A percentile compares a stretch with the other conserved stretches of the same genome.
These are phyloP conservation scores for Garcia nutans DNA, from an alignment of 345 rosid species.

Conservation along the genomic window DNA sequence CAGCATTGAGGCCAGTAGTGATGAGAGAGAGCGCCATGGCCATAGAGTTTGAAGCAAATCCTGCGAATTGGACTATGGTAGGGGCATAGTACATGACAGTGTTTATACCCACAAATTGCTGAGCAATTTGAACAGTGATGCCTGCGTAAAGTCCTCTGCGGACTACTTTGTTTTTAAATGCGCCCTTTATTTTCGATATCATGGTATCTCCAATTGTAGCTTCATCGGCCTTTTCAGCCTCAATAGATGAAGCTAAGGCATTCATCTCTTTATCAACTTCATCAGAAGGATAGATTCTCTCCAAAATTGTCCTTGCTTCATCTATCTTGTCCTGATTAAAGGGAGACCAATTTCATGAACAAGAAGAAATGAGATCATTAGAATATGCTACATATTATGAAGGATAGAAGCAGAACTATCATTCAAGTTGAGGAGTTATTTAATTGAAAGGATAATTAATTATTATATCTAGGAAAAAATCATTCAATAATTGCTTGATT, in stretches of 20 bases:
- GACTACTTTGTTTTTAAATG: conserved; percentile 41
- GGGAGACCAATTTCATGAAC: too few relatives aligned
- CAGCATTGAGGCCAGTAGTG: conserved; percentile 77
- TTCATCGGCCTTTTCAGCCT: conserved; percentile 58
- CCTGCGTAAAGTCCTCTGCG: conserved; percentile 84
- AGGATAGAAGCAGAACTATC: not conserved
- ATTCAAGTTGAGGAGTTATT: too few relatives aligned
- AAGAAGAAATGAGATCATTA: too few relatives aligned
- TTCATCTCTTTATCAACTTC: conserved; percentile 62
- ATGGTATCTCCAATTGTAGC: conserved; percentile 43
- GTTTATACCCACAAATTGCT: conserved; percentile 88
- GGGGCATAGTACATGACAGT: conserved; percentile 92
- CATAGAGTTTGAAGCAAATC: conserved; percentile 75
- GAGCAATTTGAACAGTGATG: conserved; percentile 79
- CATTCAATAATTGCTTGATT: too few relatives aligned
- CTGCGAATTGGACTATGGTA: conserved; percentile 81
- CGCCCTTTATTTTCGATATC: conserved; percentile 61
- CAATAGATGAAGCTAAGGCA: conserved; percentile 48
- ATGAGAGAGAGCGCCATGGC: conserved; percentile 80
- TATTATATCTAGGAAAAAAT: too few relatives aligned
- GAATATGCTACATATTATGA: not conserved
- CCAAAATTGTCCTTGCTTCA: conserved; percentile 61
- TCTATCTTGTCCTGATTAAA: conserved; percentile 38
- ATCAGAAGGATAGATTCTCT: conserved; percentile 56
- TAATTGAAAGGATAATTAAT: too few relatives aligned